phyloP scores from a whole-genome alignment of 805 yeast species.

The Suhomyces xylopsoci region DNA sequence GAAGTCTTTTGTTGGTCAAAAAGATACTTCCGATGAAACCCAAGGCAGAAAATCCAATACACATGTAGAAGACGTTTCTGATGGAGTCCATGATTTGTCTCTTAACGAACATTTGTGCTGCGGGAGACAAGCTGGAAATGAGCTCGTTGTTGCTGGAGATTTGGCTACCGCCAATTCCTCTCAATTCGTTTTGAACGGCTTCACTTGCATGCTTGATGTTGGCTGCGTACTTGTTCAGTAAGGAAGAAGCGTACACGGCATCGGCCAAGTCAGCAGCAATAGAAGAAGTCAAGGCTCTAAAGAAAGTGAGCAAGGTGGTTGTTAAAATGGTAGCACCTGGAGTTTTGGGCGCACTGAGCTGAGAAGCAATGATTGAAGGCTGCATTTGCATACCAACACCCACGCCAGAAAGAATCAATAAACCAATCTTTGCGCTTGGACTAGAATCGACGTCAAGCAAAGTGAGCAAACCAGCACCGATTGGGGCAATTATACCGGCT shows the following conservation, averaged over 20 bases:
- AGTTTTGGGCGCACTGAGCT: conserved; percentile 49
- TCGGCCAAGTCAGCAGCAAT: conserved; percentile 43
- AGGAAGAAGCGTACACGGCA: conserved; percentile 33
- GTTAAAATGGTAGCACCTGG: conserved; percentile 50
- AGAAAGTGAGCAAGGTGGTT: conserved; percentile 44
- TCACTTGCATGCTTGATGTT: conserved; percentile 8
- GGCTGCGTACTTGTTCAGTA: conserved; percentile 11
- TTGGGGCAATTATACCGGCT: conserved; percentile 33
- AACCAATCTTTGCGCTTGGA: conserved; percentile 38
- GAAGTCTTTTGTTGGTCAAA: conserved; percentile 41
- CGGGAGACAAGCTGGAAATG: conserved; percentile 17
- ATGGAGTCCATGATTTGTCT: conserved; percentile 37
- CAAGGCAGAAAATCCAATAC: conserved; percentile 34
- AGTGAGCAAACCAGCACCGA: conserved; percentile 45
- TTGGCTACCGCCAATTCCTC: conserved; percentile 11
- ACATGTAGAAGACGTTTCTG: conserved; percentile 38
- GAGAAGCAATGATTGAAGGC: conserved; percentile 42
- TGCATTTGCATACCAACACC: conserved; percentile 49
- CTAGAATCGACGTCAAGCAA: conserved; percentile 41
- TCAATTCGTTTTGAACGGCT: conserved; percentile 18
- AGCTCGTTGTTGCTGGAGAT: conserved; percentile 14
- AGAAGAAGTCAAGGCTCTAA: conserved; percentile 46
- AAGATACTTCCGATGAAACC: conserved; percentile 31
- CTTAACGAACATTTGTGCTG: conserved; percentile 22
- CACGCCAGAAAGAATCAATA: conserved; percentile 46